Conservation (phyloP, 495 filamentous ascomycete species). For the Hypoxylon fragiforme region DNA sequence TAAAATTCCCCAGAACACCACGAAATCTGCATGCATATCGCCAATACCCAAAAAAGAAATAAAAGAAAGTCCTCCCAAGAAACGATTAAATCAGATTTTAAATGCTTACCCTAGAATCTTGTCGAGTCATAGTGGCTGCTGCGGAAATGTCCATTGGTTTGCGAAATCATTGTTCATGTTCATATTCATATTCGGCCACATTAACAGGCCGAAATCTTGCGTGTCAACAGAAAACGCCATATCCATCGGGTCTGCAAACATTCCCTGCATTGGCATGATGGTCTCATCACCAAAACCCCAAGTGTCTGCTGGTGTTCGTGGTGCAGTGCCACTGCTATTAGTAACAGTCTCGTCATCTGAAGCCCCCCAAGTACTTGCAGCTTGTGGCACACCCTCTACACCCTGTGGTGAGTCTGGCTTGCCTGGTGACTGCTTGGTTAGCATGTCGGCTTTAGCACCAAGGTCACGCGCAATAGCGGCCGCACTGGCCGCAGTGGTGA, state of each 20-base stretch:
- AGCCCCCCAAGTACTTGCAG: neutral
- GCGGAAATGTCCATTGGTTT: slow-evolving; percentile 9
- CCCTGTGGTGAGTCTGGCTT: slow-evolving; percentile 1
- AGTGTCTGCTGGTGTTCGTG: neutral
- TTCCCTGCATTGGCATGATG: slow-evolving; percentile 10
- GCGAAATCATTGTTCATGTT: slow-evolving; percentile 12
- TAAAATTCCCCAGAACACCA: neutral
- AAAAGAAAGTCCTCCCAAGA: too few species aligned
- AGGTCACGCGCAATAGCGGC: slow-evolving; percentile 43
- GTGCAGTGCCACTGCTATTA: neutral
- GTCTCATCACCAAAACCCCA: slow-evolving; percentile 4
- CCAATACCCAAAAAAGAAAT: too few species aligned
- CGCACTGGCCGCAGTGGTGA: slow-evolving; percentile 49
- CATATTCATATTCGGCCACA: slow-evolving; percentile 15
- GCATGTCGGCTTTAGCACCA: slow-evolving; percentile 12
- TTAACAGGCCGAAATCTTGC: slow-evolving; percentile 19
- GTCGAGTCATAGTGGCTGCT: neutral
- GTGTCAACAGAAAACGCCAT: slow-evolving; percentile 22
- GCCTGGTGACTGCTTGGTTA: slow-evolving; percentile 1
- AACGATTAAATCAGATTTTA: neutral
- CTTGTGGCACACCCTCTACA: neutral
- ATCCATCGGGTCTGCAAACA: slow-evolving; percentile 20
- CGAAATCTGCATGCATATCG: neutral
- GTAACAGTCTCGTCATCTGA: neutral
- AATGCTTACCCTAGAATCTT: neutral